Evolutionary conservation across 805 yeast genomes (phyloP).

Genomic region (Clavispora santaluciae): DNA sequence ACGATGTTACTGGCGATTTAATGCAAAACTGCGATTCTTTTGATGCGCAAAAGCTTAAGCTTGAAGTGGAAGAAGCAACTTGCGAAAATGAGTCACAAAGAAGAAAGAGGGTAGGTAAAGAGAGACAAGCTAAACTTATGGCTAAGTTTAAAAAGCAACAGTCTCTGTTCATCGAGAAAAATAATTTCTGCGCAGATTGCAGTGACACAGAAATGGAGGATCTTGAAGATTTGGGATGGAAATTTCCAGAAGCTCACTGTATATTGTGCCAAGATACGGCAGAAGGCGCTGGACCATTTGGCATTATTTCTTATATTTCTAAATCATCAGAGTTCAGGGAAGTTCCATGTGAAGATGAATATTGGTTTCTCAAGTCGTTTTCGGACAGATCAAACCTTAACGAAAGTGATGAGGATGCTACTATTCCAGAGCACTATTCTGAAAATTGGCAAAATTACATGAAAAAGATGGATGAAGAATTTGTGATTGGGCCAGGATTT

Average conservation of each 20-base stretch:
- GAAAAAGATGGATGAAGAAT: slow-evolving; percentile 27
- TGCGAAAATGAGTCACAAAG: slow-evolving; percentile 42
- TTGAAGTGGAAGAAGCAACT: slow-evolving; percentile 8
- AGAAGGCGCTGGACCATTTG: slow-evolving; percentile 62
- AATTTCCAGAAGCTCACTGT: slow-evolving; percentile 70
- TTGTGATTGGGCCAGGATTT: slow-evolving; percentile 71
- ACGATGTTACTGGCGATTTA: slow-evolving; percentile 17
- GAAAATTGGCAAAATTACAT: slow-evolving; percentile 38
- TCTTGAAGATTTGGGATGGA: slow-evolving; percentile 47
- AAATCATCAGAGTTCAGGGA: slow-evolving; percentile 56
- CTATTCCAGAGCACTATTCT: slow-evolving; percentile 13
- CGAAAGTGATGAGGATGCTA: slow-evolving; percentile 9
- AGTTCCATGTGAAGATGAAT: slow-evolving; percentile 57
- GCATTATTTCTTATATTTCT: slow-evolving; percentile 61
- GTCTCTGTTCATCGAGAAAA: slow-evolving; percentile 59
- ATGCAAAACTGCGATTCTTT: slow-evolving; percentile 19
- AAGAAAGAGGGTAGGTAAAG: slow-evolving; percentile 66
- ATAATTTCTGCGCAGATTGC: slow-evolving; percentile 26
- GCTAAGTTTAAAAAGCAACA: slow-evolving; percentile 81
- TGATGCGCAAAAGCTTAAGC: slow-evolving; percentile 19
- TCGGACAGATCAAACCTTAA: slow-evolving; percentile 40
- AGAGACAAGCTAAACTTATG: slow-evolving; percentile 64
- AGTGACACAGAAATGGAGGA: slow-evolving; percentile 43
- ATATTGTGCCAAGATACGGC: slow-evolving; percentile 78
- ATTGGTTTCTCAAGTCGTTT: slow-evolving; percentile 64